phyloP scores from a whole-genome alignment of 805 yeast genomes.

The Metschnikowia kofuensis region DNA sequence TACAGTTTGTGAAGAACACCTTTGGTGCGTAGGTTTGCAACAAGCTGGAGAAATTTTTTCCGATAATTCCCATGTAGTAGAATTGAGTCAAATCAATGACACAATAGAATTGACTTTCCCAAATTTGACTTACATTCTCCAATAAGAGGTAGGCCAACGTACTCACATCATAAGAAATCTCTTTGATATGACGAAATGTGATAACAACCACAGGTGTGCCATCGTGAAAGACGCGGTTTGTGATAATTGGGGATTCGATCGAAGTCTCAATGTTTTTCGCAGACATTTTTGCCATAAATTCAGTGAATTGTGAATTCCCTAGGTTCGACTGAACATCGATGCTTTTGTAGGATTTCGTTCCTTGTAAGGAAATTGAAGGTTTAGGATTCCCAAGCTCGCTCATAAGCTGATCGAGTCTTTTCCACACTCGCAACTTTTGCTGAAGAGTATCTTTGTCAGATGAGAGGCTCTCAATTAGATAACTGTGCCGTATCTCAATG shows the following conservation, averaged over 20 bases:
- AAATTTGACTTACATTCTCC: constrained; percentile 64
- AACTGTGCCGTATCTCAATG: constrained; percentile 28
- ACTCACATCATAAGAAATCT: constrained; percentile 44
- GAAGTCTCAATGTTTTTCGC: constrained; percentile 48
- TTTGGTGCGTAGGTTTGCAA: constrained; percentile 50
- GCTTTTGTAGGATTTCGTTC: constrained; percentile 48
- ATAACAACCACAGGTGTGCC: constrained; percentile 69
- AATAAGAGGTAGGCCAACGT: constrained; percentile 56
- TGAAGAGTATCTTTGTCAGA: constrained; percentile 17
- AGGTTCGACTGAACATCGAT: constrained; percentile 42
- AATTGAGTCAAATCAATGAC: constrained; percentile 71
- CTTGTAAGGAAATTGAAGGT: constrained; percentile 51
- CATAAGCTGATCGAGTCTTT: constrained; percentile 46
- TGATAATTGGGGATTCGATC: constrained; percentile 46
- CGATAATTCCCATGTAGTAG: constrained; percentile 26
- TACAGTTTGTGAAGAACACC: constrained; percentile 50
- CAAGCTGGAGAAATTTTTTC: constrained; percentile 29
- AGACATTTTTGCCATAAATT: constrained; percentile 70
- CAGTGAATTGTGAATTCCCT: constrained; percentile 54
- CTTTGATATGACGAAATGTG: constrained; percentile 34
- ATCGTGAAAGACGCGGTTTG: constrained; percentile 65
- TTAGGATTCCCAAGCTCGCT: constrained; percentile 58
- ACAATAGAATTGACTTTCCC: constrained; percentile 64
- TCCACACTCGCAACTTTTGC: constrained; percentile 26
- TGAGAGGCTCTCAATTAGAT: constrained; percentile 24